A percentile compares a stretch with the other conserved stretches of the same genome.
Conservation (phyloP, 495 filamentous ascomycete genomes). For the Aspergillus campestris region DNA sequence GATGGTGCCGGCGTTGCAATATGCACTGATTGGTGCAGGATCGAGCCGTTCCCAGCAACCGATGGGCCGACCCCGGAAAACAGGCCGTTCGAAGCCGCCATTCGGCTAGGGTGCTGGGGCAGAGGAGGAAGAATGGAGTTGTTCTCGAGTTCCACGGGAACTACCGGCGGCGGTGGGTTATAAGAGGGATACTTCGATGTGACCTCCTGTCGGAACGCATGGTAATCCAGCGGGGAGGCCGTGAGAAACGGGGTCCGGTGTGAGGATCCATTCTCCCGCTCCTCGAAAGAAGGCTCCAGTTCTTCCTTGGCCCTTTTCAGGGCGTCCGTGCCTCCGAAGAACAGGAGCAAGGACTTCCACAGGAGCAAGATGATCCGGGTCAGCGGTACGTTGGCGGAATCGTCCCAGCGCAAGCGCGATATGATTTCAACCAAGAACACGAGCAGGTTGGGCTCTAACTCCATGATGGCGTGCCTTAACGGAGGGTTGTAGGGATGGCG, state of each 20-base stretch:
- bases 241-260: constrained; percentile 57
- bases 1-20: constrained; percentile 98
- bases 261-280: constrained; percentile 24
- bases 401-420: constrained; percentile 80
- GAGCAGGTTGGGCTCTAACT: constrained; percentile 59
- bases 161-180: constrained; percentile 71
- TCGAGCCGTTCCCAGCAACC: constrained; percentile 54
- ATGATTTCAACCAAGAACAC: constrained; percentile 67
- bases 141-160: constrained; percentile 82
- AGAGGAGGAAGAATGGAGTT: constrained; percentile 84
- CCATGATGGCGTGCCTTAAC: constrained; percentile 30
- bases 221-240: constrained; percentile 91
- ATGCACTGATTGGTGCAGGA: constrained; percentile 91
- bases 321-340: constrained; percentile 68
- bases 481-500: constrained; percentile 14
- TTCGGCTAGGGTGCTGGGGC: constrained; percentile 59
- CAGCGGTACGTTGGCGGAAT: constrained; percentile 55
- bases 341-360: constrained; percentile 84
- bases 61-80: constrained; percentile 36
- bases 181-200: constrained; percentile 99
- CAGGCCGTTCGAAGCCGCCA: constrained; percentile 29
- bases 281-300: constrained; percentile 28
- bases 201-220: constrained; percentile 92
- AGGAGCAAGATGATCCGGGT: constrained; percentile 67
- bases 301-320: constrained; percentile 65